A percentile compares a stretch with the other conserved stretches of the same genome.
Evolutionary conservation across 169 alveolate species (phyloP).

Genomic region (Eimeria maxima): DNA sequence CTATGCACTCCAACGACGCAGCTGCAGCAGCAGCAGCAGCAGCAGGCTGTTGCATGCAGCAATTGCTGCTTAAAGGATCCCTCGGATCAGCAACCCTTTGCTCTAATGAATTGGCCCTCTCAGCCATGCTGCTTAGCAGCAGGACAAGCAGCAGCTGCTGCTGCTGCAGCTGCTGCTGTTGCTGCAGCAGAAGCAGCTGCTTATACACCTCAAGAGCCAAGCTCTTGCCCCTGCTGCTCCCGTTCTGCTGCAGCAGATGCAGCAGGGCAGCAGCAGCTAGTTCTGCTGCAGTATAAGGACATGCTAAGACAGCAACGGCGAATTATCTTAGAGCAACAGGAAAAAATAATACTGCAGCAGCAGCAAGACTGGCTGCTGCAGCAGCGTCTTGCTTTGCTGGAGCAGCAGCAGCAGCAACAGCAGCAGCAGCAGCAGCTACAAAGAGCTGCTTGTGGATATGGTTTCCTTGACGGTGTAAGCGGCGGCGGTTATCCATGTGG

Average conservation of each 20-base stretch:
- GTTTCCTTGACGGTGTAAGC: neutral
- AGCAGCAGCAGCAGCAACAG: conserved; percentile 64
- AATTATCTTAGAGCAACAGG: conserved; percentile 19
- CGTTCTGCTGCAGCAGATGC: conserved; percentile 43
- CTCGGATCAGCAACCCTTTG: conserved; percentile 8
- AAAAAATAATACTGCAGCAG: conserved; percentile 31
- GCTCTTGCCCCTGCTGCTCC: conserved; percentile 19
- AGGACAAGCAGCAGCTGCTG: neutral
- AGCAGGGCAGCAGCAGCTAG: conserved; percentile 21
- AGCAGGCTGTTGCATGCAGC: neutral
- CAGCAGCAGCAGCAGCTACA: conserved; percentile 40
- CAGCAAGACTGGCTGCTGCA: conserved; percentile 34
- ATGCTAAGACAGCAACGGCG: conserved; percentile 13
- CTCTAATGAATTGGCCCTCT: conserved; percentile 8
- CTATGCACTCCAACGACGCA: neutral
- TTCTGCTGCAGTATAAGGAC: conserved; percentile 46
- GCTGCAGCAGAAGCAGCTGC: neutral
- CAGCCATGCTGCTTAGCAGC: neutral
- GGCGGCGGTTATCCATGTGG: neutral
- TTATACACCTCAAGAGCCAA: neutral
- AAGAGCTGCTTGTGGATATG: neutral
- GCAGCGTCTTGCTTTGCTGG: conserved; percentile 42
- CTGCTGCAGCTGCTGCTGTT: conserved; percentile 45
- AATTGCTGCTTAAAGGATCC: neutral
- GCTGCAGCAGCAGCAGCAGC: conserved; percentile 31